Evolutionary conservation across 2,329 filamentous ascomycete species (phyloP).

Genomic region (Botrytis fabae): DNA sequence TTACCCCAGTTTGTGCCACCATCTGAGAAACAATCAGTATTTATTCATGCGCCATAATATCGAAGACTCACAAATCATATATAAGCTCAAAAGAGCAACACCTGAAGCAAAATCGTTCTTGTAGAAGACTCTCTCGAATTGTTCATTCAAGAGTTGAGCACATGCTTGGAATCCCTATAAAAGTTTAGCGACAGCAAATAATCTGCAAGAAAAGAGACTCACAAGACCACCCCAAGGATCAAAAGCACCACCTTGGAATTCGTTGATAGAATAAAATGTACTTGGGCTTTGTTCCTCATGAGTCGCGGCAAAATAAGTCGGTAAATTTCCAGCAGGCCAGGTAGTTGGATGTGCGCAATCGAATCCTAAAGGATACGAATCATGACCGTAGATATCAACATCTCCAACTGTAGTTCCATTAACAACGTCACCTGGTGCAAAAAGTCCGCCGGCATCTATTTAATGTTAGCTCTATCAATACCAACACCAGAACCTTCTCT

Average conservation of each 20-base stretch:
- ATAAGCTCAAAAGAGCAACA: conserved; percentile 68
- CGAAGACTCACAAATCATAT: conserved; percentile 59
- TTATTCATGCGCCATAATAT: conserved; percentile 32
- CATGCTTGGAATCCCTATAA: conserved; percentile 64
- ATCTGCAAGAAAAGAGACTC: conserved; percentile 17
- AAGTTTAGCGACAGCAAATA: conserved; percentile 16
- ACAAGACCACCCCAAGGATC: conserved; percentile 70
- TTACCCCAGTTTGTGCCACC: conserved; percentile 87
- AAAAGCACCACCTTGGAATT: conserved; percentile 71
- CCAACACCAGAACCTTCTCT: neutral
- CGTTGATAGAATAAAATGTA: conserved; percentile 61
- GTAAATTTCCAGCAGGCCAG: conserved; percentile 60
- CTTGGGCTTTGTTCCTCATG: conserved; percentile 63
- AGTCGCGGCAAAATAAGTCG: conserved; percentile 53
- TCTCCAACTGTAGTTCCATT: conserved; percentile 38
- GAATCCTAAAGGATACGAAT: conserved; percentile 49
- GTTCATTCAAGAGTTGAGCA: conserved; percentile 63
- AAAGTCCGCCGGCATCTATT: conserved; percentile 32
- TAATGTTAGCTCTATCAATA: conserved; percentile 15
- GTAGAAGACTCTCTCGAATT: conserved; percentile 76
- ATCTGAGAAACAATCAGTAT: conserved; percentile 49
- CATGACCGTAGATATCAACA: conserved; percentile 44
- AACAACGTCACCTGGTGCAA: conserved; percentile 36
- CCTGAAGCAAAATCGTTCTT: conserved; percentile 71
- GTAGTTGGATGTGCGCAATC: conserved; percentile 49